Percentiles rank a stretch among this genome's conserved stretches.
Conservation (phyloP, 2,329 filamentous ascomycete genomes). For the Graphilbum ipis-grandicollis region DNA sequence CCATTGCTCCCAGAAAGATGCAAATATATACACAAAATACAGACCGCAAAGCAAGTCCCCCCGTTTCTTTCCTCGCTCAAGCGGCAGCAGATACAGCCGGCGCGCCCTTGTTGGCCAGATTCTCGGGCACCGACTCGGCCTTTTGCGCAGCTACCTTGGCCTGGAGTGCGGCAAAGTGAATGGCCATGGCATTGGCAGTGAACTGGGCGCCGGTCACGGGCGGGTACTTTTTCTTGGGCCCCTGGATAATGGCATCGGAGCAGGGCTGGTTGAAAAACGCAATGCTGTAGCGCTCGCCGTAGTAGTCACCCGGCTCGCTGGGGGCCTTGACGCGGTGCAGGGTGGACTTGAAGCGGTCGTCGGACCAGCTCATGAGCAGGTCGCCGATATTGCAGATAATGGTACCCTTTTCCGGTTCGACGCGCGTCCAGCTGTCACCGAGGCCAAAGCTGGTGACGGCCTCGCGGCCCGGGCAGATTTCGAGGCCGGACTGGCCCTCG, state of each 20-base stretch:
- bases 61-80: too few relatives aligned
- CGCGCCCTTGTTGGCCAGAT: too few relatives aligned
- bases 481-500: constrained; percentile 40
- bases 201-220: constrained; percentile 43
- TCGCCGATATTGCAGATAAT: constrained; percentile 52
- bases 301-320: constrained; percentile 32
- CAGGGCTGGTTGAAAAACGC: constrained; percentile 43
- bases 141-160: constrained; percentile 1
- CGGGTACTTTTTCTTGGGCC: constrained; percentile 43
- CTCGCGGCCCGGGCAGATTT: constrained; percentile 48
- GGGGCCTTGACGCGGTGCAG: constrained; percentile 48
- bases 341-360: constrained; percentile 50
- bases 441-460: constrained; percentile 39
- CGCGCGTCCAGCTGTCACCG: constrained; percentile 44
- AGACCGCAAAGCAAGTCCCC: too few relatives aligned
- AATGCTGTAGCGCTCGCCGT: constrained; percentile 44
- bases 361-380: constrained; percentile 48
- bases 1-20: too few relatives aligned
- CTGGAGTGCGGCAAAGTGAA: constrained; percentile 11
- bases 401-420: constrained; percentile 33
- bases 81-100: too few relatives aligned
- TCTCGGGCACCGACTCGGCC: too few relatives aligned
- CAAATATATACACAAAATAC: too few relatives aligned
- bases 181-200: constrained; percentile 17
- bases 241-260: constrained; percentile 39